Evolutionary conservation across 306 rosid species (phyloP).

Genomic region (Prunus campanulata): DNA sequence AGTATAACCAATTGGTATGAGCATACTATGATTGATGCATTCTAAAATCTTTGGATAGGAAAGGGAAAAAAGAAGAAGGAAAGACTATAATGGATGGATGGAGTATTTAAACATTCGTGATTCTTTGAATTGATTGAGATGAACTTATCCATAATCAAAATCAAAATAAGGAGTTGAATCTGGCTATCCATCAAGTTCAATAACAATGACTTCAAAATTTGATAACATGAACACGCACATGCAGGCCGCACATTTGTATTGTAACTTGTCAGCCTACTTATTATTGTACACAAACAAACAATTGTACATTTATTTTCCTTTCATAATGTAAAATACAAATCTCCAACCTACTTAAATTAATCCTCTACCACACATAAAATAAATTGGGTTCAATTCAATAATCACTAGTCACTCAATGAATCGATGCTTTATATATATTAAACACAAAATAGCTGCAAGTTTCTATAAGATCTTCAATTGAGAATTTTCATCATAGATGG

Average conservation of each 20-base stretch:
- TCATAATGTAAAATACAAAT: background rate
- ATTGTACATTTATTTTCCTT: too few species aligned
- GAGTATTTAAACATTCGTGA: background rate
- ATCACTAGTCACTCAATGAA: too few species aligned
- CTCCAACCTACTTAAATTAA: background rate
- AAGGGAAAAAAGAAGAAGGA: too few species aligned
- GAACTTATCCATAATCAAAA: background rate
- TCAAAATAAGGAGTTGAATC: too few species aligned
- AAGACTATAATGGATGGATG: background rate
- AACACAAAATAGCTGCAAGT: background rate
- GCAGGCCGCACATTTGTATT: background rate
- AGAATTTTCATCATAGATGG: fast-evolving
- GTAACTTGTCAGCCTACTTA: background rate
- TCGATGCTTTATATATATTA: background rate
- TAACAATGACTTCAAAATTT: background rate
- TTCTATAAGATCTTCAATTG: background rate
- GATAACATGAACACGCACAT: background rate
- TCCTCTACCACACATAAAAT: background rate
- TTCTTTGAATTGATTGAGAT: background rate
- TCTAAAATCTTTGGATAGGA: too few species aligned
- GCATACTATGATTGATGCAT: too few species aligned
- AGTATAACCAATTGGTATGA: too few species aligned
- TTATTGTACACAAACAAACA: background rate
- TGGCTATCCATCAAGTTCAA: background rate
- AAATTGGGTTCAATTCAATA: background rate